These are phyloP conservation scores for Flaveria brownii DNA, from an alignment of 129 eudicot species.

Conservation along the genomic window DNA sequence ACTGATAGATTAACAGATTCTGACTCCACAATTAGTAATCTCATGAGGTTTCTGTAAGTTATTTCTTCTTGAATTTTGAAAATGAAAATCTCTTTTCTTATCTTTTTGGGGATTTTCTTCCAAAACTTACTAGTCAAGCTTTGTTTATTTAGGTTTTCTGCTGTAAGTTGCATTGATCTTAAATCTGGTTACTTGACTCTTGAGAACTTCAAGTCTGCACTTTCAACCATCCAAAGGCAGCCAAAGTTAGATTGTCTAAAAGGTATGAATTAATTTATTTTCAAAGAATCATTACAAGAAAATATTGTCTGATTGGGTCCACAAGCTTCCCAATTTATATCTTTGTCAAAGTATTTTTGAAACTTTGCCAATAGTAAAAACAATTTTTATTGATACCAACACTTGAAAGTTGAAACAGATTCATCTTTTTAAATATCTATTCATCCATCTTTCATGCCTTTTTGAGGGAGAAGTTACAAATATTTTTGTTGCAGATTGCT, in stretches of 20 bases:
- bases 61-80: constrained; percentile 10
- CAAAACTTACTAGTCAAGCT: constrained; percentile 23
- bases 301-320: background rate
- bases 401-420: constrained; percentile 4
- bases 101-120: constrained; percentile 5
- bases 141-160: constrained; percentile 54
- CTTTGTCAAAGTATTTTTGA: background rate
- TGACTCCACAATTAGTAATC: constrained; percentile 63
- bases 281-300: background rate
- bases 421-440: background rate
- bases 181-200: constrained; percentile 65
- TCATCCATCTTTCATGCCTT: background rate
- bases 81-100: background rate
- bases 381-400: background rate
- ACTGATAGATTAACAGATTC: constrained; percentile 51
- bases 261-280: constrained; percentile 41
- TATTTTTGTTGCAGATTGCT: constrained; percentile 66
- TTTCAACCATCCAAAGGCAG: constrained; percentile 67
- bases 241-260: constrained; percentile 82
- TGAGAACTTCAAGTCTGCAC: constrained; percentile 84
- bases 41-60: constrained; percentile 76
- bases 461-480: background rate
- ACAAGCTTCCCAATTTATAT: background rate
- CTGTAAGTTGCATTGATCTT: constrained; percentile 64
- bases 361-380: background rate